Evolutionary conservation across 345 rosid species (phyloP), one percentile per base, ranked within the genome.

Genomic region (Syzygium aromaticum): DNA sequence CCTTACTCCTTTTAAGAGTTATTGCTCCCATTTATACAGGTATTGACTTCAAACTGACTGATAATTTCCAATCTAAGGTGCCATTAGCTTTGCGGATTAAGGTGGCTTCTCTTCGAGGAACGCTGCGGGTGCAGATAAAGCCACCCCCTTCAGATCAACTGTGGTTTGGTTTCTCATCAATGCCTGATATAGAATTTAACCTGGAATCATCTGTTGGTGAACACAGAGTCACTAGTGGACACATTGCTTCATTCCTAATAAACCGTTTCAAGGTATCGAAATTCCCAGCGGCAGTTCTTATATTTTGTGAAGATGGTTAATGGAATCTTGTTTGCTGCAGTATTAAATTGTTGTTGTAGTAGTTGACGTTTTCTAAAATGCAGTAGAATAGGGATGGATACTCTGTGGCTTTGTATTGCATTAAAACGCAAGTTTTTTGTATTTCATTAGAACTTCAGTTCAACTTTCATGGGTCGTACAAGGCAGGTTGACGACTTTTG

Each of bases 101-200:
- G 90, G 92, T 98, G 51, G 90, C 94, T 86, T 94, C 97, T 43
- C 94, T 98, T 87, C 93, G 96, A 77, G 99, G 99, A 93, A 95
- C 98, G 2, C 28, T 95, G 90, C 94, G 95, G 85, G 89, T 96
- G 67, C 96, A 93, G 88, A 89, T 96, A 90, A 95, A 98, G 91
- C 98, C 98, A 28, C 99, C 99, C 86, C 99, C 99, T 57, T 96
- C 99, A 7, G 98, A 98, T 93, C 99, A 93, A 85, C 85, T 96
- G 89, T 98, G 99, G 99, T 94, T 91, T 91, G 94, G 98, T 89
- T 98, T 95, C 92, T 94, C 96, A 22, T 95, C 95, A 88, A 96
- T 92, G 98, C 99, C 99, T 7, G 95, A 95, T 64, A 92, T 98
- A 90, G 94, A 95, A 57, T 94, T 98, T 83, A 90, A 91, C 87